Base-by-base conservation (phyloP, 148 eudicot species). In the Cornus suecica region DNA sequence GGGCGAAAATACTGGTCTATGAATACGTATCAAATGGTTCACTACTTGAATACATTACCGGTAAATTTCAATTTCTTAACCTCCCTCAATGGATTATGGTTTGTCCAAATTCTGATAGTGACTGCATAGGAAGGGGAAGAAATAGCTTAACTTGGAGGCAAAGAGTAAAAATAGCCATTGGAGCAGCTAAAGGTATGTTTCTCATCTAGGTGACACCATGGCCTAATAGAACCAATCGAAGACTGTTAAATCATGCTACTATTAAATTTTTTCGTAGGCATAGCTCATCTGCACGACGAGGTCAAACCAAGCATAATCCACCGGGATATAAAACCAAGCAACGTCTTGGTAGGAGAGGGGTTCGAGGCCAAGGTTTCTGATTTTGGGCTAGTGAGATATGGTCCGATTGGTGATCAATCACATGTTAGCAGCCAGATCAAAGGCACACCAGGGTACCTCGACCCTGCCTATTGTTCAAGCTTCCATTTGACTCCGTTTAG, bases 371-470 rank as follows among this genome's bases (percentile, higher is more conserved):
- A 86, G 69, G 83, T 86, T 29, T 83, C 89, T 2, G 89, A 86
- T 77, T 86, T 86, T 28, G 89, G 89, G 60, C 82, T 86, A 3
- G 89, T 86, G 9, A 83, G 73, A 76, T 72, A 75, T 3, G 89
- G 89, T 30, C 89, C 89, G 1, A 42, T 70, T 8, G 89, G 86
- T 10, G 89, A 86, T 66, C 77, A 86, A 65, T 86, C 89, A 1
- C 84, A 86, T 79, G 89, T 86, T 25, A 86, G 83, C 68, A 86
- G 83, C 63, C 80, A 75, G 70, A 74, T 86, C 31, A 86, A 86
- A 74, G 89, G 89, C 58, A 86, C 89, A 54, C 84, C 84, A 7
- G 89, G 89, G 29, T 86, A 86, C 73, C 86, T 86, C 25, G 89
- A 86, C 71, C 86, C 89, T 42, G 89, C 89, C 51, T 86, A 86